Conservation (phyloP, 1,284 basidiomycete species). For the Caloboletus inedulis region DNA sequence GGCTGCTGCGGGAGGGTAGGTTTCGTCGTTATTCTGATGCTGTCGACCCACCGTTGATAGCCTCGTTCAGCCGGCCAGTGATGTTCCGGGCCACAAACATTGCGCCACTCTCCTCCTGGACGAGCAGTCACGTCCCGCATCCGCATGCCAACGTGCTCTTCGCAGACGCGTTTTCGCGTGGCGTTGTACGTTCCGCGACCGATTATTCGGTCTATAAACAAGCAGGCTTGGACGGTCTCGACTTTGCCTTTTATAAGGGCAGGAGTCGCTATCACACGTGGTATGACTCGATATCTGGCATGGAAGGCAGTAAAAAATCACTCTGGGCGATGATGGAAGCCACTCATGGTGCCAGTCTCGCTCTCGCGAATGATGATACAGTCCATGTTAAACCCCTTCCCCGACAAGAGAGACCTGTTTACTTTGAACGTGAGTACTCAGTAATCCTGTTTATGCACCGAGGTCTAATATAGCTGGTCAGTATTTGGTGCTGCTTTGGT, state of each 20-base stretch:
- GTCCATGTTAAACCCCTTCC: slow-evolving; percentile 14
- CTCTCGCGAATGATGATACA: slow-evolving; percentile 45
- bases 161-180: slow-evolving; percentile 60
- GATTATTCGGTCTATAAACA: slow-evolving; percentile 63
- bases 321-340: slow-evolving; percentile 77
- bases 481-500: slow-evolving; percentile 60
- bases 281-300: slow-evolving; percentile 57
- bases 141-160: slow-evolving; percentile 68
- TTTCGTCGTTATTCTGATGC: slow-evolving; percentile 1
- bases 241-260: slow-evolving; percentile 70
- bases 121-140: slow-evolving; percentile 44
- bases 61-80: slow-evolving; percentile 51
- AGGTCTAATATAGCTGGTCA: slow-evolving; percentile 27
- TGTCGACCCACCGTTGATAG: slow-evolving; percentile 5
- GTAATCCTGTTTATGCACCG: neutral
- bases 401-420: slow-evolving; percentile 44
- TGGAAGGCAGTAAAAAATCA: slow-evolving; percentile 49
- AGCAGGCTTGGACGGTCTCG: slow-evolving; percentile 58
- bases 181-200: slow-evolving; percentile 60
- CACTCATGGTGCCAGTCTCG: slow-evolving; percentile 50
- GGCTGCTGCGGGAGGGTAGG: slow-evolving; percentile 73
- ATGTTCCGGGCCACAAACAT: slow-evolving; percentile 64
- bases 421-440: slow-evolving; percentile 64
- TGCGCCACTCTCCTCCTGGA: slow-evolving; percentile 50
- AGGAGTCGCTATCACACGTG: slow-evolving; percentile 70